Evolutionary conservation across 768 basidiomycete species (phyloP), one percentile per base, ranked within the genome.

Genomic region (Lanmaoa pseudosensibilis): DNA sequence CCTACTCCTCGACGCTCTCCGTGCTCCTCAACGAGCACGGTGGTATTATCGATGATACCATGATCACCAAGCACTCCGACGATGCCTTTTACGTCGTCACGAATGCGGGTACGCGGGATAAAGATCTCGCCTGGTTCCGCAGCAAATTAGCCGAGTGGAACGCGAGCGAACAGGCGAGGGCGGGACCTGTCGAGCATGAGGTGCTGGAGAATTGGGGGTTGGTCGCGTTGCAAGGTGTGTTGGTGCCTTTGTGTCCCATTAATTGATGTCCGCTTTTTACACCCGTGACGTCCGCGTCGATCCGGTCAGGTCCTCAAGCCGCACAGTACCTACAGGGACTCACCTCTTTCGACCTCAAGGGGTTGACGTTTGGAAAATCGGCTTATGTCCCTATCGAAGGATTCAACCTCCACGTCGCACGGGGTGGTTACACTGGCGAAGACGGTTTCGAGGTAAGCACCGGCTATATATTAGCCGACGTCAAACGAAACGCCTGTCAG

Each of bases 381-480:
- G 87, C 89, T 0, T 93, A 85, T 67, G 81, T 92, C 10, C 84
- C 88, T 1, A 80, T 97, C 40, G 87, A 87, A 56, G 70, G 72
- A 19, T 67, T 75, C 55, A 66, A 71, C 4, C 81, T 92, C 36
- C 94, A 98, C 68, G 84, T 98, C 32, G 90, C 94, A 9, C 85
- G 97, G 16, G 92, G 94, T 30, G 97, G 97, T 5, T 99, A 99
- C 74, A 98, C 97, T 0, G 97, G 97, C 12, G 97, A 99, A 74
- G 97, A 99, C 72, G 97, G 97, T 0, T 98, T 99, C 62, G 97
- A 99, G 80, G 94, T 86, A 25, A 33, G 45, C 5, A 10, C 21
- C 11, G 27, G 39, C 13, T 36, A n/a, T 18, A 33, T 16, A 32
- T 34, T 19, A 10, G 9, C 30, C 7, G 8, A 5, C 10, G 15